phyloP scores from a whole-genome alignment of 805 yeast genomes.

The Candida dajiaensis region DNA sequence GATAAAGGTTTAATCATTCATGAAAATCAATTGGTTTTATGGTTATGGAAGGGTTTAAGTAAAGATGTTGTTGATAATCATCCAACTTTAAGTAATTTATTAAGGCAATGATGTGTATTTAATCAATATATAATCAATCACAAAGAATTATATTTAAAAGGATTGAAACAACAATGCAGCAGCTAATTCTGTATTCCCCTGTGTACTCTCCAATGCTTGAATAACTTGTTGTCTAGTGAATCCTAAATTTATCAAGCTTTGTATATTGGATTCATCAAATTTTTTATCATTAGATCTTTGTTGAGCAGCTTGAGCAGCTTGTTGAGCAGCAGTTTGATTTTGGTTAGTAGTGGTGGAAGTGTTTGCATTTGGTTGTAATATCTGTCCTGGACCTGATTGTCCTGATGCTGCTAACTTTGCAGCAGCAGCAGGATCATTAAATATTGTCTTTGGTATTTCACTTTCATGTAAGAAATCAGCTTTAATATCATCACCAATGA shows the following conservation, averaged over 20 bases:
- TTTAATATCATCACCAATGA: constrained; percentile 69
- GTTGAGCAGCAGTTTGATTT: constrained; percentile 4
- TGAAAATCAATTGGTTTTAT: constrained; percentile 7
- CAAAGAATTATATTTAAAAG: too few species aligned
- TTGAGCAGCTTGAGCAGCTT: constrained; percentile 5
- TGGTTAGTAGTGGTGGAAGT: constrained; percentile 2
- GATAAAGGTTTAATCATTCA: constrained; percentile 22
- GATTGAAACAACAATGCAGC: constrained; percentile 65
- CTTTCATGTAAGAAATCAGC: constrained; percentile 68
- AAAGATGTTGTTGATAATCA: constrained; percentile 23
- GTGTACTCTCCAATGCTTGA: constrained; percentile 55
- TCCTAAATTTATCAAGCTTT: constrained; percentile 60
- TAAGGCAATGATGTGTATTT: not conserved
- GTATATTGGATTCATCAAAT: constrained; percentile 32
- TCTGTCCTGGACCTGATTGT: constrained; percentile 7
- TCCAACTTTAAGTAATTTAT: constrained; percentile 14
- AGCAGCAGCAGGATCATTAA: constrained; percentile 8
- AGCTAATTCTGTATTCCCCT: constrained; percentile 81
- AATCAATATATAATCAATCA: too few species aligned
- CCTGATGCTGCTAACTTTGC: constrained; percentile 12
- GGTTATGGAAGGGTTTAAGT: constrained; percentile 29
- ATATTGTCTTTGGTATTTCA: constrained; percentile 48
- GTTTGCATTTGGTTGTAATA: constrained; percentile 3
- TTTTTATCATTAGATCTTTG: constrained; percentile 1
- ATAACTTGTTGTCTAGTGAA: constrained; percentile 60